Conservation (phyloP, 129 eudicot genomes). For the Deinandra increscens region DNA sequence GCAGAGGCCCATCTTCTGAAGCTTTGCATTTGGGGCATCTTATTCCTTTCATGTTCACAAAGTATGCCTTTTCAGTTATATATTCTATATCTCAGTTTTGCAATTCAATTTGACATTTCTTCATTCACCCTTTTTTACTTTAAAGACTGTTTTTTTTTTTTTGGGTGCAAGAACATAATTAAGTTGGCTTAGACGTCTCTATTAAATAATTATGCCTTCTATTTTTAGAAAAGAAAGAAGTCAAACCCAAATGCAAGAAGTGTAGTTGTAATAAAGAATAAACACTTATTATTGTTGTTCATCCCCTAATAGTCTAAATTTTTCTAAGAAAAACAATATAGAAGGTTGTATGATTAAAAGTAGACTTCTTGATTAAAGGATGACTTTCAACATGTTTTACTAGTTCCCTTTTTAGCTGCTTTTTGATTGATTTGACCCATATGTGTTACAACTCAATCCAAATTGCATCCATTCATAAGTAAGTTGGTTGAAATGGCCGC, state of each 20-base stretch:
- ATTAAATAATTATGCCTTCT: background rate
- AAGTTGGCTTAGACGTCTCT: background rate
- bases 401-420: background rate
- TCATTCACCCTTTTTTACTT: background rate
- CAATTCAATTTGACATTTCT: background rate
- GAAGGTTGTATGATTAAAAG: background rate
- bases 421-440: background rate
- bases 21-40: conserved; percentile 92
- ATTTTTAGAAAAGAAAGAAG: background rate
- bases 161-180: background rate
- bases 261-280: background rate
- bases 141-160: background rate
- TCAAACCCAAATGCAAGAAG: background rate
- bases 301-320: background rate
- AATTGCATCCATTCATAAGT: background rate
- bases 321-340: background rate
- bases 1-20: conserved; percentile 90
- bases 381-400: background rate
- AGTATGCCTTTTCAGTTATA: conserved; percentile 42
- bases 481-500: background rate
- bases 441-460: background rate
- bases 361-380: background rate
- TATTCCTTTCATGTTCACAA: conserved; percentile 92
- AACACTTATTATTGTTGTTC: background rate
- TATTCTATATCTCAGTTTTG: background rate